Evolutionary conservation across 2,329 filamentous ascomycete genomes (phyloP), one percentile per base, ranked within the genome.

Genomic region (Biscogniauxia sp.): DNA sequence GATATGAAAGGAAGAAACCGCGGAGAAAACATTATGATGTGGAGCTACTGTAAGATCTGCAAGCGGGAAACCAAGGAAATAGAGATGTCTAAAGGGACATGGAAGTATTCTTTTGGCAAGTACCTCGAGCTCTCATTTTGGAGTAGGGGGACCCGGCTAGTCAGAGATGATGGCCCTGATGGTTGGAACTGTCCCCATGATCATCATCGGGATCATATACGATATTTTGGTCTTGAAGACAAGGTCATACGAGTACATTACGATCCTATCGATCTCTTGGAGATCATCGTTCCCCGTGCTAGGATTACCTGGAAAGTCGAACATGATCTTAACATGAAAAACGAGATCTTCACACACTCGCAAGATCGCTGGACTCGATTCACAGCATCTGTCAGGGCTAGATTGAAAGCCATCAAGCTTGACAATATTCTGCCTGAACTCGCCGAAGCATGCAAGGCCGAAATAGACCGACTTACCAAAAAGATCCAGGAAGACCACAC

Each of bases 91-190:
- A 88, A 93, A 59, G 93, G 88, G 69, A 96, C 93, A 0, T 99
- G 93, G 91, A 97, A 96, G 74, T 99, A 99, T 74, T 99, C 95
- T 0, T 96, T 99, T 71, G 95, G 92, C 11, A 99, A 99, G 75
- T 99, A 98, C 70, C 82, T 99, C n/a, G 95, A 99, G 76, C 81
- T 99, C 19, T 93, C 93, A 2, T 98, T 98, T 75, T 99, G 94
- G 93, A 94, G 93, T 71, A 90, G 87, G 51, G 90, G 92, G 45
- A 79, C 98, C 54, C 90, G 88, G 72, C 87, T 88, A 68, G 88
- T 85, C 66, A 87, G 89, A 53, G 86, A 88, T 26, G 81, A 91
- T 45, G 79, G 68, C 20, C 64, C 59, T 1, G 69, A 67, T 50
- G 70, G 69, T 20, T 74, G 72, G 72, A 66, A 75, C 56, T 99